Evolutionary conservation across 805 yeast genomes (phyloP).

Genomic region (Schwanniomyces sp.): DNA sequence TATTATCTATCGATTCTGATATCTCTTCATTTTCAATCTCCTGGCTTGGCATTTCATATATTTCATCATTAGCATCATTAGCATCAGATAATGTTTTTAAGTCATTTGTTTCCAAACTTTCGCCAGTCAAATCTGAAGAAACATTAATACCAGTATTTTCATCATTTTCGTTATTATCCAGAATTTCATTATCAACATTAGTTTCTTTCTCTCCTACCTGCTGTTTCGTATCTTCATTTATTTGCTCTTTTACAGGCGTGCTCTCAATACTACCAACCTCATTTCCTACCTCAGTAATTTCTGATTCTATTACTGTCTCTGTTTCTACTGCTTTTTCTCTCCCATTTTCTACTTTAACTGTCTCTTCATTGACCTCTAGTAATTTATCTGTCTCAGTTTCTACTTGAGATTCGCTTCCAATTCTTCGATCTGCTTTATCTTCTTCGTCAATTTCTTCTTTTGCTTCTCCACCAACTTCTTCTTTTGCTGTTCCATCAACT

Average conservation of each 20-base stretch:
- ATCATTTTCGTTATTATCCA: neutral
- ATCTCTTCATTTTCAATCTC: neutral
- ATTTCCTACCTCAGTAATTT: neutral
- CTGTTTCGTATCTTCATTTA: neutral
- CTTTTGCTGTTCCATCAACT: neutral
- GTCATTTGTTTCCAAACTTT: neutral
- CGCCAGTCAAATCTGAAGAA: neutral
- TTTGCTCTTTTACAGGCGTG: neutral
- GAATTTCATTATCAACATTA: neutral
- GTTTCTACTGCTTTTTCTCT: neutral
- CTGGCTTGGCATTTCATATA: neutral
- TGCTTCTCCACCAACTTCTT: neutral
- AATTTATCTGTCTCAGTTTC: too few species aligned
- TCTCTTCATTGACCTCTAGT: neutral
- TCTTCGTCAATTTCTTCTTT: slow-evolving; percentile 2
- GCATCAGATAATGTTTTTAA: neutral
- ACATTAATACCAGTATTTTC: neutral
- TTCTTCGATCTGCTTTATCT: neutral
- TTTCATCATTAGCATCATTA: neutral
- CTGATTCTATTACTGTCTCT: neutral
- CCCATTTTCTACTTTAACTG: neutral
- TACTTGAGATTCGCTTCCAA: too few species aligned
- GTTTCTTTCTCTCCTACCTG: neutral
- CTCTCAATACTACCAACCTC: neutral
- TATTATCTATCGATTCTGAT: neutral